phyloP scores from a whole-genome alignment of 1,284 basidiomycete species.

The Ustilago xerochloae region DNA sequence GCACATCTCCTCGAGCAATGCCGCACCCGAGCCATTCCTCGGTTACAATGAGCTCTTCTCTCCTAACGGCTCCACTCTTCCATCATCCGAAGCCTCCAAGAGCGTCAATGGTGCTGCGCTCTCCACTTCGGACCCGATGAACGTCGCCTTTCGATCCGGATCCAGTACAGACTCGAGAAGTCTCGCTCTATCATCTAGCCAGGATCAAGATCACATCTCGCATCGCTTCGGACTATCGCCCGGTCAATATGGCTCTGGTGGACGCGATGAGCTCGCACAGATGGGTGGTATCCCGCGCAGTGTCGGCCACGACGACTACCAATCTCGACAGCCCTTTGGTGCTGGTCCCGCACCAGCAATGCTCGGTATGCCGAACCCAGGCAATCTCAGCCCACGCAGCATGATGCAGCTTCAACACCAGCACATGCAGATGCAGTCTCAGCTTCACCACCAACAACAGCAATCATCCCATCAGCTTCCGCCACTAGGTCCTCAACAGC shows the following conservation, averaged over 20 bases:
- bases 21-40: slow-evolving; percentile 49
- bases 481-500: slow-evolving; percentile 21
- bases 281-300: slow-evolving; percentile 35
- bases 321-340: slow-evolving; percentile 18
- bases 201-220: slow-evolving; percentile 36
- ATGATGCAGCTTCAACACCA: slow-evolving; percentile 60
- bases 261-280: slow-evolving; percentile 27
- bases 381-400: slow-evolving; percentile 59
- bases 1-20: slow-evolving; percentile 12
- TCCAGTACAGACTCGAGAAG: slow-evolving; percentile 27
- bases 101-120: slow-evolving; percentile 29
- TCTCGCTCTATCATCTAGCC: slow-evolving; percentile 27
- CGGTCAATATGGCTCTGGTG: slow-evolving; percentile 25
- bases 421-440: slow-evolving; percentile 56
- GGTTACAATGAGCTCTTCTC: slow-evolving; percentile 60
- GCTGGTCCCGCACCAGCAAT: slow-evolving; percentile 19
- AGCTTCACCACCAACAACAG: slow-evolving; percentile 35
- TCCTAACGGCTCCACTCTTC: slow-evolving; percentile 28
- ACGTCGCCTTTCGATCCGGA: slow-evolving; percentile 31
- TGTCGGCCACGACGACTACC: slow-evolving; percentile 37
- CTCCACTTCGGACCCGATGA: slow-evolving; percentile 49
- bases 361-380: slow-evolving; percentile 33
- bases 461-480: slow-evolving; percentile 20
- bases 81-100: slow-evolving; percentile 29
- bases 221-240: slow-evolving; percentile 41